Base-by-base conservation (phyloP, 2,329 filamentous ascomycete species). In the Aspergillus ustus region DNA sequence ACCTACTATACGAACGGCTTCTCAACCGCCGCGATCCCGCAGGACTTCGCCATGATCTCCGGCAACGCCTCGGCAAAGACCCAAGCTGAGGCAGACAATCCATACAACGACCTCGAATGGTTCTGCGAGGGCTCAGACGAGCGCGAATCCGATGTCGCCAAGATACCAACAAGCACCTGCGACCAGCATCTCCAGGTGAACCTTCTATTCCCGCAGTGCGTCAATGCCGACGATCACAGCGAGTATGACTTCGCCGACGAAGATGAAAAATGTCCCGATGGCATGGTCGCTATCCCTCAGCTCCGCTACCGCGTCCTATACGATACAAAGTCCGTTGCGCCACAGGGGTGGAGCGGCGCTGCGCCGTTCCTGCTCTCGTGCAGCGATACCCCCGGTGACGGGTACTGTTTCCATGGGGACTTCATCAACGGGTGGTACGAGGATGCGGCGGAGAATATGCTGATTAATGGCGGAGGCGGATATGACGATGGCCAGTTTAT, bases 281-380 rank as follows among this genome's bases (percentile, higher is more conserved):
- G 59, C 5, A 67, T 67, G 66, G 45, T 54, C 9, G 50, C 58
- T 2, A 62, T 67, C 11, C 66, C 66, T 11, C 62, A 60, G 45
- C 59, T 64, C 5, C 61, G 62, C 13, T 67, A 63, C 55, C 65
- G 63, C 4, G 63, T 66, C 20, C 66, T 59, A 1, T 67, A 67
- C 19, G 62, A 66, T 51, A 53, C 65, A 19, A 62, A 62, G 9
- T 48, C 51, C 1, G 52, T 64, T 11, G 57, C 63, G n/a, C 66
- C 66, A 3, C 45, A 62, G 48, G 63, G 66, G 8, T 64, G 62
- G 66, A 57, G 44, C 19, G 66, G 60, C 2, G 43, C 40, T 8
- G 57, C 66, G 11, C 65, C 65, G 7, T 52, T 65, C 13, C 52
- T 60, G 54, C 37, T 65, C n/a, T 52, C 52, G 29, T 63, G 60